A percentile compares a stretch with the other conserved stretches of the same genome.
These are phyloP conservation scores for Exophiala mesophila DNA, from an alignment of 2,329 filamentous ascomycete species.

Conservation along the genomic window DNA sequence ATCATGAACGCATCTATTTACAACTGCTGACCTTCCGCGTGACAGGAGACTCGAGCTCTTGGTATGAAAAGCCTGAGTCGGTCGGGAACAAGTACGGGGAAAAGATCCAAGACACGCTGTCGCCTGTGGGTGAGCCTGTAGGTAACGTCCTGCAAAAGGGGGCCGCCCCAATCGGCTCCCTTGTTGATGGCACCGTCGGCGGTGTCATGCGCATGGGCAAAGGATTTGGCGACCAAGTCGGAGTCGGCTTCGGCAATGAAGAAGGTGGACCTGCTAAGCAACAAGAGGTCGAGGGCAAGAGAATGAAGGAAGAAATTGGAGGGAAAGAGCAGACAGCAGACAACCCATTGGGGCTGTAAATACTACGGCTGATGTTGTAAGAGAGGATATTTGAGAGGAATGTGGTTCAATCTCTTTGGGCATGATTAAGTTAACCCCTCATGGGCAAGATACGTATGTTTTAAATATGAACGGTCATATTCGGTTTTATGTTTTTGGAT, in stretches of 20 bases:
- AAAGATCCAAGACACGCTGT: slow-evolving; percentile 25
- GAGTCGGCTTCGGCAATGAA: slow-evolving; percentile 25
- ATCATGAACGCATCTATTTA: neutral
- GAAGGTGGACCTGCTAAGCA: slow-evolving; percentile 25
- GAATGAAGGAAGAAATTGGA: slow-evolving; percentile 25
- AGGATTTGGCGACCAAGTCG: slow-evolving; percentile 23
- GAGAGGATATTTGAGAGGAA: too few species aligned
- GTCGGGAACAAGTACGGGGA: slow-evolving; percentile 24
- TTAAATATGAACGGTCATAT: too few species aligned
- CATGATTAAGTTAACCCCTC: neutral
- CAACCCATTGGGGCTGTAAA: slow-evolving; percentile 28
- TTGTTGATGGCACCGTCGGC: slow-evolving; percentile 27
- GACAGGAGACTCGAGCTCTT: neutral
- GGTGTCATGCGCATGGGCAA: slow-evolving; percentile 26
- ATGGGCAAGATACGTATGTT: too few species aligned
- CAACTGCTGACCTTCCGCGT: neutral
- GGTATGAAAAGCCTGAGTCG: slow-evolving; percentile 21
- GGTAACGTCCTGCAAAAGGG: slow-evolving; percentile 26
- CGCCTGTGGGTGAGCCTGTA: slow-evolving; percentile 26
- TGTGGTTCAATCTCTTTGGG: too few species aligned
- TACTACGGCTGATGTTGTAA: too few species aligned
- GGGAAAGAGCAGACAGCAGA: slow-evolving; percentile 27
- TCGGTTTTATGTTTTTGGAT: too few species aligned
- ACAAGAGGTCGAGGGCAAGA: slow-evolving; percentile 21
- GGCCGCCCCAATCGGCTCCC: slow-evolving; percentile 22